Percentiles rank a stretch among this genome's conserved stretches.
phyloP scores from a whole-genome alignment of 2,329 filamentous ascomycete genomes.

The Aaosphaeria arxii region DNA sequence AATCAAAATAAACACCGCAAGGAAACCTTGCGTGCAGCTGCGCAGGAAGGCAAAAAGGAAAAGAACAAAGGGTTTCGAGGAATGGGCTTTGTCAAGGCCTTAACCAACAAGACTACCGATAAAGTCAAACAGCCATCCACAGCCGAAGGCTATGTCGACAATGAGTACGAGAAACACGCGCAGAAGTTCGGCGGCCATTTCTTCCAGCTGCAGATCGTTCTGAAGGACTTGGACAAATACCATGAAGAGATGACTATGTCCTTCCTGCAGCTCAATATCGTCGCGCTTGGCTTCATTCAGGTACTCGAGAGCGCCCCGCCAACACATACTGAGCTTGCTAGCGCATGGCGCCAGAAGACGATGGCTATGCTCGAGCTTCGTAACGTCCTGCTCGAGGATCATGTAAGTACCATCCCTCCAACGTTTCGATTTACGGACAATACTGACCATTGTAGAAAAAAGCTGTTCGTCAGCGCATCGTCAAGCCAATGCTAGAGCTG shows the following conservation, averaged over 20 bases:
- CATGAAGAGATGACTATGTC: conserved; percentile 77
- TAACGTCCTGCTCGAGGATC: conserved; percentile 76
- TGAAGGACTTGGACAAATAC: conserved; percentile 92
- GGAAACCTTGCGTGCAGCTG: conserved; percentile 63
- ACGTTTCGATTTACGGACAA: not conserved
- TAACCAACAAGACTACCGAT: conserved; percentile 76
- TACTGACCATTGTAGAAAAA: conserved; percentile 43
- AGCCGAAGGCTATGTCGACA: conserved; percentile 68
- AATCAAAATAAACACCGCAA: conserved; percentile 96
- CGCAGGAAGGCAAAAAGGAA: conserved; percentile 34
- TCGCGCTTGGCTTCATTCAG: conserved; percentile 77
- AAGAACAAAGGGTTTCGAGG: conserved; percentile 22
- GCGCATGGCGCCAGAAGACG: conserved; percentile 91
- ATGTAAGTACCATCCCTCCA: conserved; percentile 55
- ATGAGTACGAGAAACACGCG: conserved; percentile 74
- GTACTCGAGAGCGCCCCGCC: conserved; percentile 66
- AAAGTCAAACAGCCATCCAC: conserved; percentile 71
- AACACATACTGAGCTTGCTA: conserved; percentile 76
- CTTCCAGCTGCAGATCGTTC: conserved; percentile 85
- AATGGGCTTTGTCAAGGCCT: conserved; percentile 69
- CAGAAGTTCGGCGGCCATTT: conserved; percentile 92
- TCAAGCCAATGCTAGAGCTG: conserved; percentile 76
- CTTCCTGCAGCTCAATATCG: conserved; percentile 76
- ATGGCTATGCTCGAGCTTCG: conserved; percentile 83
- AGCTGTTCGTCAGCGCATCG: conserved; percentile 75